Conservation (phyloP, 2,329 filamentous ascomycete genomes). For the Herpomyces periplanetae region DNA sequence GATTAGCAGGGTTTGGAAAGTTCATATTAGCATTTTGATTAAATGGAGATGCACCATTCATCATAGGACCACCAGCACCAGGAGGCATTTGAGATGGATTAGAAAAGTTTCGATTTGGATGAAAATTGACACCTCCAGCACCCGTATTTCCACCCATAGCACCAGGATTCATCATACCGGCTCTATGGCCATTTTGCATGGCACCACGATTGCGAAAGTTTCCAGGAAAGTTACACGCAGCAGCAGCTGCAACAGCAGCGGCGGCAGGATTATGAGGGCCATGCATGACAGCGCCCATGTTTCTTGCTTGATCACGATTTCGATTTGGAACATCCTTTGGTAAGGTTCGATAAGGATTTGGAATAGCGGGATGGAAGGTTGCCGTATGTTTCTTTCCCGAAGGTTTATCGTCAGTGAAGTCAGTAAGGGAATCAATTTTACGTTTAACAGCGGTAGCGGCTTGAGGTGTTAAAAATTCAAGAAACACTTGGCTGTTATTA, state of each 20-base stretch:
- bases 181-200: conserved; percentile 3
- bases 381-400: conserved; percentile 23
- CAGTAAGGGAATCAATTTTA: conserved; percentile 23
- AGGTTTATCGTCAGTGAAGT: conserved; percentile 15
- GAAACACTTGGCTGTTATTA: conserved; percentile 26
- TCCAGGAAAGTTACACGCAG: conserved; percentile 9
- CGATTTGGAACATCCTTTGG: conserved; percentile 52
- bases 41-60: conserved; percentile 9
- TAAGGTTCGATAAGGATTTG: conserved; percentile 61
- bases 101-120: conserved; percentile 7
- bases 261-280: conserved; percentile 12
- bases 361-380: conserved; percentile 30
- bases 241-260: conserved; percentile 5
- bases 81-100: no score
- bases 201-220: conserved; percentile 6
- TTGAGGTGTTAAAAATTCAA: conserved; percentile 48
- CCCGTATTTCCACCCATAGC: conserved; percentile 14
- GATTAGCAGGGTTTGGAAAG: conserved; percentile 9
- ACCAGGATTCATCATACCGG: conserved; percentile 6
- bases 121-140: conserved; percentile 13
- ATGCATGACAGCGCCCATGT: conserved; percentile 13
- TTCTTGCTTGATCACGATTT: conserved; percentile 18
- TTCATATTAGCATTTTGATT: conserved; percentile 9
- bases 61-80: conserved; percentile 8
- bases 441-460: conserved; percentile 55